phyloP scores from a whole-genome alignment of 768 basidiomycete species.

The Pleurotus salmoneostramineus region DNA sequence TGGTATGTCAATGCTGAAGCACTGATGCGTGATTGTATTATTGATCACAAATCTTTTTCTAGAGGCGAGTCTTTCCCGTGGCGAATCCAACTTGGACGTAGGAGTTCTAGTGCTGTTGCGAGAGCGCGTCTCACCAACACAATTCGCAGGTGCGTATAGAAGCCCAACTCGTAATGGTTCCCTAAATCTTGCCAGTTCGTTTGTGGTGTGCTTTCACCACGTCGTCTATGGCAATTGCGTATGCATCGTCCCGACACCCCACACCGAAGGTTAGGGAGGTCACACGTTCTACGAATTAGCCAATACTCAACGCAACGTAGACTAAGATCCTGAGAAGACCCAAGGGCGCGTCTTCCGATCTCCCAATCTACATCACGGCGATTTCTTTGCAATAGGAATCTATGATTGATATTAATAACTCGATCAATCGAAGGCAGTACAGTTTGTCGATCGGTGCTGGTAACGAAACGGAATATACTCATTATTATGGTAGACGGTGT shows the following conservation, averaged over 20 bases:
- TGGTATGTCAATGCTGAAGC: constrained; percentile 30
- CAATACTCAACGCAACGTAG: constrained; percentile 4
- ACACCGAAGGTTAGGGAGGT: constrained; percentile 52
- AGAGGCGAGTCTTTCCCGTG: constrained; percentile 34
- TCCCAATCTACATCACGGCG: constrained; percentile 5
- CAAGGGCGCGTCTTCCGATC: not conserved
- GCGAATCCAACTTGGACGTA: constrained; percentile 45
- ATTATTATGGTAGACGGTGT: not conserved
- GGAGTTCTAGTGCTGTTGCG: constrained; percentile 59
- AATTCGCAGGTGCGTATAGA: constrained; percentile 7
- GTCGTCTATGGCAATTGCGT: constrained; percentile 77
- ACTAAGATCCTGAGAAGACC: constrained; percentile 16
- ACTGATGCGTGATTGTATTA: not conserved
- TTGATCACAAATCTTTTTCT: not conserved
- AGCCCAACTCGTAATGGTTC: not conserved
- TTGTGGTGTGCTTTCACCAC: constrained; percentile 87
- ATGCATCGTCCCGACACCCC: constrained; percentile 48
- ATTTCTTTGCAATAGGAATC: not conserved
- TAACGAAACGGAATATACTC: not conserved
- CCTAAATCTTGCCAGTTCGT: constrained; percentile 38
- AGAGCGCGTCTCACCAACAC: constrained; percentile 27
- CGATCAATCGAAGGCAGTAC: not conserved
- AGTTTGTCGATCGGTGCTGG: not conserved
- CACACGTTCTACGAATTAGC: not conserved
- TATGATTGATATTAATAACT: not conserved